Conservation (phyloP, 768 basidiomycete species). For the Hypholoma fasciculare region DNA sequence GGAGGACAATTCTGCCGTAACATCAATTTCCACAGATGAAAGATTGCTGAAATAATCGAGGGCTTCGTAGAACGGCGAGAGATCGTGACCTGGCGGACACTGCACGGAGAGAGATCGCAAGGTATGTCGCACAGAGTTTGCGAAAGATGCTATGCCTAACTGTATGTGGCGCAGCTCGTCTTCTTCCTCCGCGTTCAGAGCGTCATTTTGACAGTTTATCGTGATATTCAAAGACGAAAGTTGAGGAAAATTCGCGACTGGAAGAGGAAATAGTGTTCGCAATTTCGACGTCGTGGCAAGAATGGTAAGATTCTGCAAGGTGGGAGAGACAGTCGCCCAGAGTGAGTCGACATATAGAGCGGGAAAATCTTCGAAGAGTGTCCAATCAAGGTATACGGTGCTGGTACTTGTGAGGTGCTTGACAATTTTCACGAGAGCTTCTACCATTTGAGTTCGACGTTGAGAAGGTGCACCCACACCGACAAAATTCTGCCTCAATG, state of each 20-base stretch:
- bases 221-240: not conserved
- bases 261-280: not conserved
- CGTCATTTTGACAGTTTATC: not conserved
- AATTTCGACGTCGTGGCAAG: not conserved
- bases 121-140: not conserved
- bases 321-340: not conserved
- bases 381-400: not conserved
- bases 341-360: not conserved
- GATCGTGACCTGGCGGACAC: not conserved
- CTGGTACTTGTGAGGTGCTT: not conserved
- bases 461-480: not conserved
- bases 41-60: not conserved
- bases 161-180: not conserved
- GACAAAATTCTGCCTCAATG: too few species aligned
- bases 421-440: not conserved
- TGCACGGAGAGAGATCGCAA: conserved; percentile 1
- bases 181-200: not conserved
- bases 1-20: not conserved
- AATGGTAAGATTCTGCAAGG: not conserved
- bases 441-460: not conserved
- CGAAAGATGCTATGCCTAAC: not conserved
- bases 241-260: not conserved
- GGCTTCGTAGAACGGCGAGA: not conserved
- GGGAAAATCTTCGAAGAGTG: not conserved
- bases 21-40: not conserved